phyloP scores from a whole-genome alignment of 371 early-diverging fungal species.

The Zopfochytrium polystomum region DNA sequence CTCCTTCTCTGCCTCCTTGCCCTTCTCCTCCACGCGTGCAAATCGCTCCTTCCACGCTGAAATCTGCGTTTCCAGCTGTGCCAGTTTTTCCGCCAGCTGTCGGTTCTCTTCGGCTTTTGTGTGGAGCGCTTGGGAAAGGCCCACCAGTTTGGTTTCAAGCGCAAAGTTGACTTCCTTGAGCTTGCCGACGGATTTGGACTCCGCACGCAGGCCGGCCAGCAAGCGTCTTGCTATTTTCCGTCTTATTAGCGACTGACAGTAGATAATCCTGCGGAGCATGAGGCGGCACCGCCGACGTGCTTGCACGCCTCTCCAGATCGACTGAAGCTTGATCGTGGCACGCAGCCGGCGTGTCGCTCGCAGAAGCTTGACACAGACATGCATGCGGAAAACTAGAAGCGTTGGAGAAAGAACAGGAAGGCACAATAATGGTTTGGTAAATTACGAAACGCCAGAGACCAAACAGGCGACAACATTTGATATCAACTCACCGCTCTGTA shows the following conservation, averaged over 20 bases:
- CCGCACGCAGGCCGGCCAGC: slow-evolving; percentile 65
- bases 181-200: slow-evolving; percentile 84
- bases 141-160: slow-evolving; percentile 93
- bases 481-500: slow-evolving; percentile 59
- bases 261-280: slow-evolving; percentile 54
- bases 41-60: slow-evolving; percentile 69
- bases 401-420: not conserved
- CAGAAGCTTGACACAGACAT: slow-evolving; percentile 9
- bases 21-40: slow-evolving; percentile 32
- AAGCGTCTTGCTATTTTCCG: slow-evolving; percentile 64
- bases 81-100: slow-evolving; percentile 52
- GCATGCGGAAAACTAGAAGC: slow-evolving; percentile 14
- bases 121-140: slow-evolving; percentile 80
- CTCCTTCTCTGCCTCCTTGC: slow-evolving; percentile 7
- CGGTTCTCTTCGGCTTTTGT: slow-evolving; percentile 70
- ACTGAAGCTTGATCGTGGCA: slow-evolving; percentile 74
- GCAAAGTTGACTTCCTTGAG: slow-evolving; percentile 87
- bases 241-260: slow-evolving; percentile 79
- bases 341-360: slow-evolving; percentile 50
- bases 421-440: not conserved
- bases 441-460: not conserved
- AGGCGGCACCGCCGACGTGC: slow-evolving; percentile 60
- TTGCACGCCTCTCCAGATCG: slow-evolving; percentile 38
- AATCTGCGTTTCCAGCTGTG: slow-evolving; percentile 63
- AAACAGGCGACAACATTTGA: too few relatives aligned